Percentiles rank a stretch among this genome's conserved stretches.
Evolutionary conservation across 2,329 filamentous ascomycete genomes (phyloP).

Genomic region (Rhinocladiella mackenziei): DNA sequence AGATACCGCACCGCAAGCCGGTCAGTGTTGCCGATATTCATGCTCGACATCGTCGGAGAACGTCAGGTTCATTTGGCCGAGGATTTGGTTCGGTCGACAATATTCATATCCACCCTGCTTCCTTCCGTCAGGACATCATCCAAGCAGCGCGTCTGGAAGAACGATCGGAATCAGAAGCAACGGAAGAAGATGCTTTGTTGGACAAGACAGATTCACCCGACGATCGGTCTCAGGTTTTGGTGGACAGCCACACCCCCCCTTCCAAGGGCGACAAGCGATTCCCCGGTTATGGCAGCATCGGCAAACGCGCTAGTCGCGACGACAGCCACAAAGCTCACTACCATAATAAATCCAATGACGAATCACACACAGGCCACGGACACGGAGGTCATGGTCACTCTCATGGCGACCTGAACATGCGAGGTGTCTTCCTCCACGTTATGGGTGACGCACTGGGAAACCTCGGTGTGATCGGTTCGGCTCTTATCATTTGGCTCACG

Average conservation of each 20-base stretch:
- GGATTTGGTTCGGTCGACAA: conserved; percentile 58
- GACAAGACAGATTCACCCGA: conserved; percentile 34
- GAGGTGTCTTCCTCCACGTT: conserved; percentile 65
- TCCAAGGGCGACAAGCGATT: conserved; percentile 28
- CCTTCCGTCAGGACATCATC: conserved; percentile 89
- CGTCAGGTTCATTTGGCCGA: conserved; percentile 57
- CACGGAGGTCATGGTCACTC: conserved; percentile 67
- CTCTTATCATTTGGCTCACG: conserved; percentile 87
- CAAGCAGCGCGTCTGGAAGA: conserved; percentile 66
- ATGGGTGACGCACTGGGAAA: conserved; percentile 48
- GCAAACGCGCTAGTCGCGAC: conserved; percentile 30
- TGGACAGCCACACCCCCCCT: conserved; percentile 20
- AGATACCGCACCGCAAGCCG: conserved; percentile 31
- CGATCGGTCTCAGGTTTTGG: conserved; percentile 28
- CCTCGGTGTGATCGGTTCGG: conserved; percentile 54
- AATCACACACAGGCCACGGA: conserved; percentile 37
- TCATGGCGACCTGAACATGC: conserved; percentile 92
- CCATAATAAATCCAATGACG: conserved; percentile 69
- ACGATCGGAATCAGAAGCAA: conserved; percentile 50
- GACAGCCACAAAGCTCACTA: conserved; percentile 67
- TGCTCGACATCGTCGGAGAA: conserved; percentile 54
- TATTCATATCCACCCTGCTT: conserved; percentile 81
- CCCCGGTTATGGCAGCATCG: conserved; percentile 24
- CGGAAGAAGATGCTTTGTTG: conserved; percentile 34
- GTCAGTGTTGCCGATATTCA: conserved; percentile 27